phyloP scores from a whole-genome alignment of 2,329 filamentous ascomycete species.

The Aspergillus nomiae region DNA sequence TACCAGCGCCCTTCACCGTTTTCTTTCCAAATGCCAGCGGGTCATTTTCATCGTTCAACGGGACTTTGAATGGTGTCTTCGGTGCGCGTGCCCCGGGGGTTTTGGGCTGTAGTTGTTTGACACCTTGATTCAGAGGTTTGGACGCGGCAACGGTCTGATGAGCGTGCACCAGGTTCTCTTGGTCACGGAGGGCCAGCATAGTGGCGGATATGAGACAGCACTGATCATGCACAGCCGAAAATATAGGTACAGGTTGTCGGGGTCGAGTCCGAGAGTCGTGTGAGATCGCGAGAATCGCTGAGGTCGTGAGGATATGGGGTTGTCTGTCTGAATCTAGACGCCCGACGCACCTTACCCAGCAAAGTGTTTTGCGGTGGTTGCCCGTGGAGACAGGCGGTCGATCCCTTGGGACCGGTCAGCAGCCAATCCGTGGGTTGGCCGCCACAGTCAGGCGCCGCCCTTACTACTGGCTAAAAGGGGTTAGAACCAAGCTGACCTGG shows the following conservation, averaged over 20 bases:
- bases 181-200: conserved; percentile 80
- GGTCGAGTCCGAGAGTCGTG: background rate
- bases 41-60: conserved; percentile 85
- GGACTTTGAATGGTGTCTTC: conserved; percentile 79
- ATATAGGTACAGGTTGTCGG: background rate
- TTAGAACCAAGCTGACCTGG: conserved; percentile 11
- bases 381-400: conserved; percentile 39
- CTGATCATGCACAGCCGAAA: conserved; percentile 23
- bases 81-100: conserved; percentile 75
- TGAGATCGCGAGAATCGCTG: background rate
- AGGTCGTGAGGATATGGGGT: conserved; percentile 1
- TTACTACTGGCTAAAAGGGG: conserved; percentile 7
- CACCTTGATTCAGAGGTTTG: conserved; percentile 71
- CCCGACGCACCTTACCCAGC: conserved; percentile 6
- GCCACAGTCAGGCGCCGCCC: conserved; percentile 3
- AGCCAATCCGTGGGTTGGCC: conserved; percentile 1
- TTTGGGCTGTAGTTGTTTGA: conserved; percentile 67
- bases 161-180: conserved; percentile 81
- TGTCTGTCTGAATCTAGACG: conserved; percentile 26
- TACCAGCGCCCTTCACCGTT: conserved; percentile 56
- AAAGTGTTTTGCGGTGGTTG: conserved; percentile 37
- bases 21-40: conserved; percentile 62
- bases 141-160: conserved; percentile 70
- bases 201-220: conserved; percentile 27
- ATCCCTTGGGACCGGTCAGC: background rate